Evolutionary conservation across 768 basidiomycete genomes (phyloP), one percentile per base, ranked within the genome.

Genomic region (Multifurca ochricompacta): DNA sequence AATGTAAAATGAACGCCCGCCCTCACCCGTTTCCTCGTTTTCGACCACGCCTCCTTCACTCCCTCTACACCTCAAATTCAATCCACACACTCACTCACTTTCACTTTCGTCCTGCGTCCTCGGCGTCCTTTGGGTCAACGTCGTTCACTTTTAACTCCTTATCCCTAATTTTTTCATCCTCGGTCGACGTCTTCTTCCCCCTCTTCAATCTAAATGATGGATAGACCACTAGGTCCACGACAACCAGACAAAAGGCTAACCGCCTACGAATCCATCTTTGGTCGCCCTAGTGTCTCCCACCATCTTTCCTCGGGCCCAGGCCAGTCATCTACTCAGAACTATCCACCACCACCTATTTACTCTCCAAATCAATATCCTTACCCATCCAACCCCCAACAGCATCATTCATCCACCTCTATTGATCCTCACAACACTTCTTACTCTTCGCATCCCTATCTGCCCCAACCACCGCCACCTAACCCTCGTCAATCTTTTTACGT

Each of bases 211-310:
- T 51, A 32, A 58, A 57, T 63, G 53, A 78, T 78, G 77, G 77
- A 79, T 62, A 71, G 74, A 60, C 77, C 77, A 56, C 66, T 79
- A 62, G 86, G 85, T 47, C 84, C 85, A 70, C 68, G 76, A 49
- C 69, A 65, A 54, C 74, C 75, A 41, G 85, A 88, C 71, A 88
- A 89, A 66, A 84, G 89, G 49, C 73, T 80, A 69, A 79, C 82
- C 51, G 89, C 89, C 42, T 92, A 90, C 73, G 86, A 91, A 69
- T 80, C 83, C 65, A 91, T 92, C 71, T 92, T 92, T 69, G 88
- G 88, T 23, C 78, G 89, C 23, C 85, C 87, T 48, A 79, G 80
- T 47, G 70, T 74, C 42, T 60, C 72, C 30, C 81, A 81, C 67
- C 83, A 82, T 61, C 69, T 25, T 59, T 14, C 56, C 47, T 62